phyloP scores from a whole-genome alignment of 1,284 basidiomycete species.

The Meira nashicola region DNA sequence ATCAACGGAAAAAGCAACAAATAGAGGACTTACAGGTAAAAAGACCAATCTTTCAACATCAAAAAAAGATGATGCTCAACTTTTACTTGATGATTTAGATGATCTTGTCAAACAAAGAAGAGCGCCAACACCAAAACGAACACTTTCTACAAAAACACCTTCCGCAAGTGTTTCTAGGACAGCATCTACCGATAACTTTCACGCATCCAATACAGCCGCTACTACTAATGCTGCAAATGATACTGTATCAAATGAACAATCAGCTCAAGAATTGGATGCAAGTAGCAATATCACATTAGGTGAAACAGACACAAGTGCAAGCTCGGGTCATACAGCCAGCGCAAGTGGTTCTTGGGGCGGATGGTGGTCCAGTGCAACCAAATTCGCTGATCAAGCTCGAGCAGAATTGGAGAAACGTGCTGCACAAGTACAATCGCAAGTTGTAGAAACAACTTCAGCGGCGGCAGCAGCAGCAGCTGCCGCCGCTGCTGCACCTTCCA shows the following conservation, averaged over 20 bases:
- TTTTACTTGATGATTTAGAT: conserved; percentile 49
- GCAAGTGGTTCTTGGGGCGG: conserved; percentile 58
- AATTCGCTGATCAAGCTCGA: conserved; percentile 48
- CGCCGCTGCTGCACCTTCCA: conserved; percentile 10
- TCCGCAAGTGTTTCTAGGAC: background rate
- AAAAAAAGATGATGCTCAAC: conserved; percentile 43
- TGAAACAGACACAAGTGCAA: background rate
- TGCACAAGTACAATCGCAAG: conserved; percentile 12
- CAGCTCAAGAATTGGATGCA: background rate
- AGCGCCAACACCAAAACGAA: conserved; percentile 8
- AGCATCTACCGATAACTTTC: background rate
- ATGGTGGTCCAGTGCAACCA: conserved; percentile 56
- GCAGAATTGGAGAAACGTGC: conserved; percentile 47
- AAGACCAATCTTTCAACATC: conserved; percentile 6
- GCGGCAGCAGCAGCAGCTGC: conserved; percentile 25
- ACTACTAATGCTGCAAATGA: background rate
- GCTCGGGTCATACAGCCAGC: background rate
- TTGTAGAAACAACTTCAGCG: conserved; percentile 1
- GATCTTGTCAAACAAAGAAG: conserved; percentile 41
- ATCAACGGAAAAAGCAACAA: conserved; percentile 17
- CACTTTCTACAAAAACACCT: background rate
- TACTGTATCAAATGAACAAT: too few relatives aligned
- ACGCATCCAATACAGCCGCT: conserved; percentile 1
- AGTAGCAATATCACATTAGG: background rate
- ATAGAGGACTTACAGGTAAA: background rate